Evolutionary conservation across 192 early-diverging fungal genomes (phyloP).

Genomic region (Coemansia sp.): DNA sequence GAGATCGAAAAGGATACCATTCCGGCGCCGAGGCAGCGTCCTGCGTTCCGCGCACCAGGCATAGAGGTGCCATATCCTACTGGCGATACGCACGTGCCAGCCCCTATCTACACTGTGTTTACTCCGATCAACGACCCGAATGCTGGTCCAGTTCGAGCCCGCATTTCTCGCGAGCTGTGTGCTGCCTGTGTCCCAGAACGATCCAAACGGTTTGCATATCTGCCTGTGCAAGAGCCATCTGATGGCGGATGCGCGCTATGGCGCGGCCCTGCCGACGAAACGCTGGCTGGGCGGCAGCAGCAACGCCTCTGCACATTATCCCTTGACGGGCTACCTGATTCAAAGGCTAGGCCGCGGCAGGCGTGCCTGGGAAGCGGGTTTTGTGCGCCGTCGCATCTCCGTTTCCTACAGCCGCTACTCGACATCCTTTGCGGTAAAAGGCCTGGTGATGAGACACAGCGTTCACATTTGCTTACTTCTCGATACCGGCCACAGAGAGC

Average conservation of each 20-base stretch:
- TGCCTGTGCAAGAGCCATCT: background rate
- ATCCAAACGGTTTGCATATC: background rate
- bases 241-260: slow-evolving; percentile 13
- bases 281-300: background rate
- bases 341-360: background rate
- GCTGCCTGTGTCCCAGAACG: background rate
- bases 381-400: slow-evolving; percentile 14
- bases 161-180: background rate
- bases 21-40: too few relatives aligned
- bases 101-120: slow-evolving; percentile 9
- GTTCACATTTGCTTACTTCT: slow-evolving; percentile 16
- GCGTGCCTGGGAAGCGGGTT: background rate
- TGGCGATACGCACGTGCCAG: slow-evolving; percentile 20
- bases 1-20: too few relatives aligned
- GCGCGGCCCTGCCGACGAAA: slow-evolving; percentile 1
- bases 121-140: background rate
- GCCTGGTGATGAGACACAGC: background rate
- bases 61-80: slow-evolving; percentile 29
- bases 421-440: slow-evolving; percentile 2
- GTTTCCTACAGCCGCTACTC: slow-evolving; percentile 22
- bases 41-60: slow-evolving; percentile 7
- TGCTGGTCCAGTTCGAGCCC: too few relatives aligned
- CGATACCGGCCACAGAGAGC: slow-evolving; percentile 31
- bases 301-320: background rate
- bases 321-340: background rate